Evolutionary conservation across 805 yeast species (phyloP).

Genomic region (Myxozyma lipomycoides): DNA sequence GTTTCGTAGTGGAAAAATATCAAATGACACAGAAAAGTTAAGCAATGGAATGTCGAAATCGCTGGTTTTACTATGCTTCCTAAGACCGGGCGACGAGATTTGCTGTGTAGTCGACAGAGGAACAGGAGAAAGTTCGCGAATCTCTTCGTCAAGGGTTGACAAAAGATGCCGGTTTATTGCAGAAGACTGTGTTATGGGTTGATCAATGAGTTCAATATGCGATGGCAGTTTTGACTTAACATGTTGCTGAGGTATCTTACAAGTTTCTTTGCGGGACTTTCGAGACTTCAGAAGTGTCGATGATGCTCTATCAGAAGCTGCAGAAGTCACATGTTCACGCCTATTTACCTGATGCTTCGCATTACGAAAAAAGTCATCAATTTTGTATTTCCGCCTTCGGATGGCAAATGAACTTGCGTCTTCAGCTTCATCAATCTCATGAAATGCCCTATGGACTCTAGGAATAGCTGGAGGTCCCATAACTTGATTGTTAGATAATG

Average conservation of each 20-base stretch:
- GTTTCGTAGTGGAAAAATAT: slow-evolving; percentile 19
- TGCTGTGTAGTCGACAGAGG: too few species aligned
- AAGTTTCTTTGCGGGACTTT: slow-evolving; percentile 11
- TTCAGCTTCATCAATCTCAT: slow-evolving; percentile 12
- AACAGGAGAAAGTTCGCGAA: too few species aligned
- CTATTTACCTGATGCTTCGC: too few species aligned
- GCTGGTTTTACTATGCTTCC: too few species aligned
- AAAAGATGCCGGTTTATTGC: too few species aligned
- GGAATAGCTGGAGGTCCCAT: slow-evolving; percentile 10
- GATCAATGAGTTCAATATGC: background rate
- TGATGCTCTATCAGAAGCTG: too few species aligned
- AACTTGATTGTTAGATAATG: slow-evolving; percentile 8
- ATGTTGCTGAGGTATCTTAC: slow-evolving; percentile 12
- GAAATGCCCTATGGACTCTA: slow-evolving; percentile 1
- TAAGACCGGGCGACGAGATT: too few species aligned
- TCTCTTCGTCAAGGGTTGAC: too few species aligned
- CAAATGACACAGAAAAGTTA: slow-evolving; percentile 26
- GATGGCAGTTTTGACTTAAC: background rate
- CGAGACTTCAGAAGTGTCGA: too few species aligned
- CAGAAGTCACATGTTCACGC: too few species aligned
- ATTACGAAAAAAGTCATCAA: slow-evolving; percentile 3
- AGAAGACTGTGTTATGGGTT: too few species aligned
- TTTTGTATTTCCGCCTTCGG: background rate
- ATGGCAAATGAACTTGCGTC: slow-evolving; percentile 20
- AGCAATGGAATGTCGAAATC: slow-evolving; percentile 17